Evolutionary conservation across 345 rosid species (phyloP).

Genomic region (Leavenworthia alabamica): DNA sequence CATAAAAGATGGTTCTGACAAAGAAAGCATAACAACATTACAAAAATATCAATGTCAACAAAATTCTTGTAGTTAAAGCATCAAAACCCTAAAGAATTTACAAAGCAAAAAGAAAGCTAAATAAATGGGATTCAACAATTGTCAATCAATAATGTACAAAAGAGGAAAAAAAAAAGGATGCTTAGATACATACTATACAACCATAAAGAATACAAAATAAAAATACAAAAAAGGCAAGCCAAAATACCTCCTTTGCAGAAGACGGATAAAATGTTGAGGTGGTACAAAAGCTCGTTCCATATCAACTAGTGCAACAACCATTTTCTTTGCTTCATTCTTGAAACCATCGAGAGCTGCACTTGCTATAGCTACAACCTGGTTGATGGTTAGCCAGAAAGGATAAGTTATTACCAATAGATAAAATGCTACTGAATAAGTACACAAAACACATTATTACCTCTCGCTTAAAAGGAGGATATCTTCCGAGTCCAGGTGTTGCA

Average conservation of each 20-base stretch:
- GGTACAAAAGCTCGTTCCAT: constrained; percentile 99
- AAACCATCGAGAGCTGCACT: constrained; percentile 86
- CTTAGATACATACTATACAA: not conserved
- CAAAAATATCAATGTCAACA: too few relatives aligned
- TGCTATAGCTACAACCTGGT: constrained; percentile 86
- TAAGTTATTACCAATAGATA: not conserved
- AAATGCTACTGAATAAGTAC: not conserved
- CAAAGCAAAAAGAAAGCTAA: too few relatives aligned
- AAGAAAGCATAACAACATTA: too few relatives aligned
- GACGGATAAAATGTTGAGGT: constrained; percentile 97
- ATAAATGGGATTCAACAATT: constrained; percentile 12
- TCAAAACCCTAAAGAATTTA: too few relatives aligned
- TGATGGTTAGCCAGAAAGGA: not conserved
- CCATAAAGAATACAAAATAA: not conserved
- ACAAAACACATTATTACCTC: constrained; percentile 44
- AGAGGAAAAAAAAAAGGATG: not conserved
- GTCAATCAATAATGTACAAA: not conserved
- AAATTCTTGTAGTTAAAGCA: too few relatives aligned
- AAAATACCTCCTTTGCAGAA: constrained; percentile 86
- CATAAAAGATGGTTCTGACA: too few relatives aligned
- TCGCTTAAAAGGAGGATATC: constrained; percentile 97
- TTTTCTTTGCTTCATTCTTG: constrained; percentile 85
- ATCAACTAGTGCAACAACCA: constrained; percentile 97
- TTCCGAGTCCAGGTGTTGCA: constrained; percentile 97
- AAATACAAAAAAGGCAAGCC: not conserved